Conservation (phyloP, 2,329 filamentous ascomycete species). For the Exophiala aquamarina region DNA sequence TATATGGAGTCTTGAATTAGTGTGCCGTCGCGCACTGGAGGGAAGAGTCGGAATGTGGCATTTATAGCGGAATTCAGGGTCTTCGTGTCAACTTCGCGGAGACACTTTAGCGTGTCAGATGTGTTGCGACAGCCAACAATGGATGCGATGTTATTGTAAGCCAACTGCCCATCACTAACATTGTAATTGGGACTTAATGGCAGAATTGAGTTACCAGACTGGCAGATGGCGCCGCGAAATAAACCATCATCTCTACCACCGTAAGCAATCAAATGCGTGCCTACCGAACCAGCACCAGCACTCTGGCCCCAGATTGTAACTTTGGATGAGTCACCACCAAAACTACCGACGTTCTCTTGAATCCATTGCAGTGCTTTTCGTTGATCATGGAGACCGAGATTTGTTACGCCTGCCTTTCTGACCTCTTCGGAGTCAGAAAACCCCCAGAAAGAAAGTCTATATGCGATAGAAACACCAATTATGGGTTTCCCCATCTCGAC, state of each 20-base stretch:
- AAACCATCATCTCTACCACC: constrained; percentile 28
- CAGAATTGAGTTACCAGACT: constrained; percentile 33
- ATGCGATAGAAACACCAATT: constrained; percentile 57
- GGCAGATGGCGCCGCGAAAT: constrained; percentile 27
- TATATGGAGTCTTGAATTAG: constrained; percentile 53
- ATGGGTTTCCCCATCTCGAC: constrained; percentile 54
- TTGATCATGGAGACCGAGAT: constrained; percentile 55
- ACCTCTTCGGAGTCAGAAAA: constrained; percentile 46
- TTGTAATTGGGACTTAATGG: constrained; percentile 31
- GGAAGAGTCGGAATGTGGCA: constrained; percentile 13
- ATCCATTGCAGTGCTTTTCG: constrained; percentile 40
- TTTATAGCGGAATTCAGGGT: constrained; percentile 58
- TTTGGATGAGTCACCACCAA: constrained; percentile 28
- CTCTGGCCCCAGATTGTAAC: too few relatives aligned
- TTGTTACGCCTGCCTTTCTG: constrained; percentile 39
- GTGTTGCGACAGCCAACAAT: constrained; percentile 59
- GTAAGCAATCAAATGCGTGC: constrained; percentile 27
- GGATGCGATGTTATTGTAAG: constrained; percentile 61
- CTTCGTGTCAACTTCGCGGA: constrained; percentile 61
- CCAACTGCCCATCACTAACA: constrained; percentile 9
- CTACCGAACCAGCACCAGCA: constrained; percentile 15
- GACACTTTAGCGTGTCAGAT: constrained; percentile 62
- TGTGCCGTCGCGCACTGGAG: constrained; percentile 49
- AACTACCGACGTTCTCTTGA: constrained; percentile 38
- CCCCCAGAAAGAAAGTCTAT: constrained; percentile 53